Base-by-base conservation (phyloP, 1,139 yeast species). In the Casaregolazyma lundiana region DNA sequence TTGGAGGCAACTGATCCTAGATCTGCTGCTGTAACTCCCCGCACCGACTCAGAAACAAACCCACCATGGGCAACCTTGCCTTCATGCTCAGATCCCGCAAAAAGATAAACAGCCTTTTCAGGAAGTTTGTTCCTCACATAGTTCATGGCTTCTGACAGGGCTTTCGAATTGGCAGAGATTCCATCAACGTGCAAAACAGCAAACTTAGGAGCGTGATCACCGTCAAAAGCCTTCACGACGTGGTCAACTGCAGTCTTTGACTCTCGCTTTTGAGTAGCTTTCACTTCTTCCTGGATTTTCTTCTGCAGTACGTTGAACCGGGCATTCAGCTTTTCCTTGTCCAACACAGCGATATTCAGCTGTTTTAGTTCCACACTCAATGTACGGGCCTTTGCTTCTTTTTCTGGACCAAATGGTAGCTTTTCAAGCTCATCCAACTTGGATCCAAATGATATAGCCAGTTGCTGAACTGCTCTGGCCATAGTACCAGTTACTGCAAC, bases 31-130 rank as follows among this genome's bases (percentile, higher is more conserved):
- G 81, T 76, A 37, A 88, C 71, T 46, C 92, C 92, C 66, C 84
- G 79, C 32, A 90, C 87, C 44, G 69, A 80, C 54, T 85, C 81
- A 2, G 95, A 79, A 48, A 92, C 75, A 69, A 81, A 90, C 67
- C 96, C 89, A 54, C 97, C 97, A 62, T 92, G 98, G 16, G 97
- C 97, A 61, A 90, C 89, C 70, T 84, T 89, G 46, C 80, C 85
- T 19, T 67, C 76, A 36, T 66, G 62, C 37, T 71, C 68, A 45
- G 76, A 75, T 58, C 95, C 94, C 16, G 96, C 83, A 58, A 92
- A 78, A 62, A 92, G 73, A 66, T 89, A 92, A 46, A 92, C 76
- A 17, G 92, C 78, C 69, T 85, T 87, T 53, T 77, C 81, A 65
- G 82, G 81, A 60, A 78, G 78, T 61, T 82, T 82, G 62, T 86